A percentile compares a stretch with the other conserved stretches of the same genome.
Evolutionary conservation across 208 protist species (phyloP).

Genomic region (Leishmania guyanensis): DNA sequence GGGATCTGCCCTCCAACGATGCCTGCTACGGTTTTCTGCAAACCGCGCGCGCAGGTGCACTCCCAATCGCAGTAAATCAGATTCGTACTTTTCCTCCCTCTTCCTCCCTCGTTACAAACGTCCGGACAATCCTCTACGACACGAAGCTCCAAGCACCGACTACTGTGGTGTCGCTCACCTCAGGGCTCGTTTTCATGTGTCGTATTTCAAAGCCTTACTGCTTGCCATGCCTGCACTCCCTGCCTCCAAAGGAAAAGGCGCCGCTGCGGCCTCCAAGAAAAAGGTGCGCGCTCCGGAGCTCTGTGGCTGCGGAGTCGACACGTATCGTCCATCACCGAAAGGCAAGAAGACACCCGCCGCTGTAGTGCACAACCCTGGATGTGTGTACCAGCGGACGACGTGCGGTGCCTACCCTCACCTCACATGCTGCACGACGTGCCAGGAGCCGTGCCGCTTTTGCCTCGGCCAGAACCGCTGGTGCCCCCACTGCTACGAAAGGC

Average conservation of each 20-base stretch:
- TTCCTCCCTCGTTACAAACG: background rate
- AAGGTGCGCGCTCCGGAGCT: conserved; percentile 73
- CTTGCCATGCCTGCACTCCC: conserved; percentile 18
- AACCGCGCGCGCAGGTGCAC: background rate
- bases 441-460: conserved; percentile 77
- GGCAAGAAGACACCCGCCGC: conserved; percentile 63
- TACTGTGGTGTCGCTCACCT: background rate
- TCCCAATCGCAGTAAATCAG: background rate
- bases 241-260: conserved; percentile 30
- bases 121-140: background rate
- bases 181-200: background rate
- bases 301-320: conserved; percentile 85
- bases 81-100: background rate
- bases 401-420: conserved; percentile 86
- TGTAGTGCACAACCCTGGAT: conserved; percentile 69
- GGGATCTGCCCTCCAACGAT: background rate
- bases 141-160: background rate
- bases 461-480: conserved; percentile 79
- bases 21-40: background rate
- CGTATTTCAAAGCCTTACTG: background rate
- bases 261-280: conserved; percentile 58
- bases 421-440: conserved; percentile 69
- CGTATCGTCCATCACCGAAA: conserved; percentile 80
- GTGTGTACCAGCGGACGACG: conserved; percentile 79
- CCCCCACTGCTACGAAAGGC: conserved; percentile 86